Conservation (phyloP, 2,329 filamentous ascomycete species). For the Paecilomyces fulvus region DNA sequence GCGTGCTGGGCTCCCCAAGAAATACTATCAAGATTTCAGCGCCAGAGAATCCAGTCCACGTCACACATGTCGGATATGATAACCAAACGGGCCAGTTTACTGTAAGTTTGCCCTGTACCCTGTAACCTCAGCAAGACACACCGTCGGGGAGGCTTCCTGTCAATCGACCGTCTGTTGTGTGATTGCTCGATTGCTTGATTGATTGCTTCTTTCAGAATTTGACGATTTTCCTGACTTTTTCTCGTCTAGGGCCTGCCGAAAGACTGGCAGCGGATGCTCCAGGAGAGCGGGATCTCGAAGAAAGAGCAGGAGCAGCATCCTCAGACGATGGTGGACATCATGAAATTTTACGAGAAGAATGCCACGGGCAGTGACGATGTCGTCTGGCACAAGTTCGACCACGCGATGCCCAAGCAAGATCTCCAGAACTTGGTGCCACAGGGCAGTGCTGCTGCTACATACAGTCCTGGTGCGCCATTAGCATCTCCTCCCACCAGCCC, state of each 20-base stretch:
- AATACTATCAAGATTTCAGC: slow-evolving; percentile 84
- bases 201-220: background rate
- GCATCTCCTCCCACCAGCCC: slow-evolving; percentile 76
- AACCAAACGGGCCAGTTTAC: slow-evolving; percentile 95
- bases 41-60: slow-evolving; percentile 93
- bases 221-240: slow-evolving; percentile 6
- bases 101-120: slow-evolving; percentile 45
- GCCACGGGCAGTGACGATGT: slow-evolving; percentile 77
- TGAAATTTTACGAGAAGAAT: slow-evolving; percentile 95
- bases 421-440: slow-evolving; percentile 29
- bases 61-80: slow-evolving; percentile 96
- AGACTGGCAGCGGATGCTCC: slow-evolving; percentile 94
- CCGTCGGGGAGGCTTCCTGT: background rate
- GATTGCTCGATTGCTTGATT: background rate
- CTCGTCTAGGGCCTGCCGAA: slow-evolving; percentile 71
- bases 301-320: slow-evolving; percentile 94
- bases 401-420: slow-evolving; percentile 55
- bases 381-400: slow-evolving; percentile 92
- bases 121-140: too few species aligned
- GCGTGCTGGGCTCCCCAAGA: slow-evolving; percentile 72
- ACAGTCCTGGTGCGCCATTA: slow-evolving; percentile 52
- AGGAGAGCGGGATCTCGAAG: slow-evolving; percentile 92
- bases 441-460: slow-evolving; percentile 37
- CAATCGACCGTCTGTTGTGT: background rate
- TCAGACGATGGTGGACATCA: slow-evolving; percentile 89